Percentiles rank a stretch among this genome's conserved stretches.
Evolutionary conservation across 192 early-diverging fungal genomes (phyloP).

Genomic region (Backusella tuberculispora): DNA sequence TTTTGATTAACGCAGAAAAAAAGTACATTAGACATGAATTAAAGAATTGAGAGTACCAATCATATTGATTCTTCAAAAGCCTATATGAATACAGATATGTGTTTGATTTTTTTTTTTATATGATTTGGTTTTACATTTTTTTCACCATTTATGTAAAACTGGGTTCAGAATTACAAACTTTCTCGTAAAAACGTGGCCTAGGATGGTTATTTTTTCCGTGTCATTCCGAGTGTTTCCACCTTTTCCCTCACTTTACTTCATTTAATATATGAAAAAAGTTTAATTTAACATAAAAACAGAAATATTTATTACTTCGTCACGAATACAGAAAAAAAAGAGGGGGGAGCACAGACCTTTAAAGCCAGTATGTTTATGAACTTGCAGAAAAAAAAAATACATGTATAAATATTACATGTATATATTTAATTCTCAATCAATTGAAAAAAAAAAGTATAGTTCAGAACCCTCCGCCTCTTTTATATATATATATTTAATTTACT

Average conservation of each 20-base stretch:
- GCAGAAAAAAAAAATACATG: no score
- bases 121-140: neutral
- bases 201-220: neutral
- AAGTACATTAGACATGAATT: no score
- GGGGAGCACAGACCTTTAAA: no score
- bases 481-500: no score
- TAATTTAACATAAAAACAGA: neutral
- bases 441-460: no score
- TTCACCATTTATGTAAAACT: neutral
- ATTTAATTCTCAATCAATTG: neutral
- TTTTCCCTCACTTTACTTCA: neutral
- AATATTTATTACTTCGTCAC: neutral
- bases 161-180: neutral
- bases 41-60: no score
- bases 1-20: no score
- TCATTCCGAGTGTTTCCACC: neutral
- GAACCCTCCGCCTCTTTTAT: neutral
- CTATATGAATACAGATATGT: neutral
- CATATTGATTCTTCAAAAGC: neutral
- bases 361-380: no score
- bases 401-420: no score
- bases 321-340: neutral
- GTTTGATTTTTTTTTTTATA: neutral
- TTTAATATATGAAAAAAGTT: conserved; percentile 2
- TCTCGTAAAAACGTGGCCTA: no score